Percentiles rank a stretch among this genome's conserved stretches.
Conservation (phyloP, 192 early-diverging fungal genomes). For the Coemansia sp. region DNA sequence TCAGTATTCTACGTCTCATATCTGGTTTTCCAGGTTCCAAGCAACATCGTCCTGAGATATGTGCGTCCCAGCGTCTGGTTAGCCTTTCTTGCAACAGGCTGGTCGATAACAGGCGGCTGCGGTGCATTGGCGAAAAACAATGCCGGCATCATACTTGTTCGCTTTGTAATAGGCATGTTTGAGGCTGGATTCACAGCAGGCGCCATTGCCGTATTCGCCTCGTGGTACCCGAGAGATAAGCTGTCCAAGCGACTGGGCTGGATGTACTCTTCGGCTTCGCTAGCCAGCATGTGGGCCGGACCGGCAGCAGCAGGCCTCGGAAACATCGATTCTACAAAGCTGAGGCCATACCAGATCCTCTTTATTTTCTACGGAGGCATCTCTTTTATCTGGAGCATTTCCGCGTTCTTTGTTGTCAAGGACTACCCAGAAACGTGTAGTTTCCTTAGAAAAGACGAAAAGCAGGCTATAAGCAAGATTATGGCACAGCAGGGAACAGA, state of each 20-base stretch:
- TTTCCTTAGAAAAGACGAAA: conserved; percentile 6
- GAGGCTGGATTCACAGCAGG: conserved; percentile 16
- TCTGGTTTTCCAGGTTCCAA: conserved; percentile 15
- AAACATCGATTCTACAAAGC: conserved; percentile 5
- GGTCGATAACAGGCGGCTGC: conserved; percentile 9
- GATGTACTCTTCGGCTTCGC: conserved; percentile 12
- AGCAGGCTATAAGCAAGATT: conserved; percentile 10
- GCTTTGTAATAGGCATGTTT: conserved; percentile 11
- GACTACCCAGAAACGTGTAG: conserved; percentile 13
- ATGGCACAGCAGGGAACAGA: conserved; percentile 10
- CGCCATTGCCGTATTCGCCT: conserved; percentile 12
- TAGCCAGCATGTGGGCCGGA: conserved; percentile 15
- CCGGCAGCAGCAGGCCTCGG: conserved; percentile 16
- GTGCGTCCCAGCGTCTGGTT: conserved; percentile 13
- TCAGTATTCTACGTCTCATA: conserved; percentile 18
- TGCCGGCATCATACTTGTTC: conserved; percentile 9
- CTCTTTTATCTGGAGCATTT: conserved; percentile 10
- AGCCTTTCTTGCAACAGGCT: conserved; percentile 11
- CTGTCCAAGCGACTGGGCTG: conserved; percentile 9
- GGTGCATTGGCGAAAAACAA: conserved; percentile 16
- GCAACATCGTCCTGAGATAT: conserved; percentile 13
- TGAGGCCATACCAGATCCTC: conserved; percentile 14
- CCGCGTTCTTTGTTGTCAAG: conserved; percentile 15
- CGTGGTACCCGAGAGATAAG: conserved; percentile 18
- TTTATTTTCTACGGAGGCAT: conserved; percentile 13